Evolutionary conservation across 345 rosid genomes (phyloP), one percentile per base, ranked within the genome.

Genomic region (Gossypium arboreum): DNA sequence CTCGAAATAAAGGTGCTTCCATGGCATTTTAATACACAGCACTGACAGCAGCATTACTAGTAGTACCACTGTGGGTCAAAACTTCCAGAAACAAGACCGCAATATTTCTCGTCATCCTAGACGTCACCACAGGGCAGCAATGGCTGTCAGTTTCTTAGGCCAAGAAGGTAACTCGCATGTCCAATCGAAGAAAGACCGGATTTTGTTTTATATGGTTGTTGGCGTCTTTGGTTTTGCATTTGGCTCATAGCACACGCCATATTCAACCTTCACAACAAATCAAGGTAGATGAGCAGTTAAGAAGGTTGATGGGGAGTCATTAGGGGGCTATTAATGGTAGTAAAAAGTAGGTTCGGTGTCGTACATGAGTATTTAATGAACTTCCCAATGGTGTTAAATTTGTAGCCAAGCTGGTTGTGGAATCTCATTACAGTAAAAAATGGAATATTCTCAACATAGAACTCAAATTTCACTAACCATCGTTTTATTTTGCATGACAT

Each of bases 131-230:
- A 86, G 88, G 1, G 88, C 87, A 1, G 82, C 82, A 6, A 79
- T 78, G 3, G 84, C 78, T 3, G 77, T 87, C 0, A 84, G 88
- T 16, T 43, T 80, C 55, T 74, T 83, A 0, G 82, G 82, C 63
- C 74, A 39, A 11, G 12, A 82, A 0, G 89, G 89, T 10, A 87
- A 87, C 84, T 81, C 86, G 9, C 87, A 87, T 17, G 76, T 67
- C 50, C 83, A 70, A 0, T 85, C 88, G 91, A 76, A 73, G 58
- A 76, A 77, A 58, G 85, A 84, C 24, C 82, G 84, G 75, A 45
- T 74, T 20, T 7, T 72, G 73, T 79, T 84, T 34, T 34, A 34
- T 5, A 34, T 34, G 41, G 41, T 34, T 34, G 41, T 34, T 1
- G 69, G 59, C 1, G 20, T 75, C n/a, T 79, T 75, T 68, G 82